A percentile compares a stretch with the other conserved stretches of the same genome.
Evolutionary conservation across 2,329 filamentous ascomycete species (phyloP).

Genomic region (Plenodomus biglobosus): DNA sequence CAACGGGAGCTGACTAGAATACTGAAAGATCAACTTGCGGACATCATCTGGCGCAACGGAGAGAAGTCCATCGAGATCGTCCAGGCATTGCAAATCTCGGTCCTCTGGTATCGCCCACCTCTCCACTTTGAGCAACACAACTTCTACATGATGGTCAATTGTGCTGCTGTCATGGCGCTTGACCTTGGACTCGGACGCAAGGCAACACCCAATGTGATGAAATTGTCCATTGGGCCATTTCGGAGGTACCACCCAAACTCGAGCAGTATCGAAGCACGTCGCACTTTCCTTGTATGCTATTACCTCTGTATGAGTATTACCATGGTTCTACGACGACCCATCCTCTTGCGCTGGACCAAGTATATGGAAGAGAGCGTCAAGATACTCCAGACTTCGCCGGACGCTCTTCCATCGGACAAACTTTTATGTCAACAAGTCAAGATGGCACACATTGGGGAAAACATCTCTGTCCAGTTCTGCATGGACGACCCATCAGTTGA

Average conservation of each 20-base stretch:
- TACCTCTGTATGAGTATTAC: constrained; percentile 60
- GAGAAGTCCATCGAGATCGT: constrained; percentile 83
- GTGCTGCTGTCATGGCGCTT: constrained; percentile 78
- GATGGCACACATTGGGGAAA: constrained; percentile 60
- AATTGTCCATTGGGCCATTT: constrained; percentile 38
- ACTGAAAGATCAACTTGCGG: constrained; percentile 71
- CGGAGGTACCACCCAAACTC: constrained; percentile 47
- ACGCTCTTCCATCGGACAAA: constrained; percentile 60
- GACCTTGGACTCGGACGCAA: constrained; percentile 75
- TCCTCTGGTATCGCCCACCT: constrained; percentile 85
- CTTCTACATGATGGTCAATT: constrained; percentile 84
- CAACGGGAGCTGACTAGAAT: constrained; percentile 68
- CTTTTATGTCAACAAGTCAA: constrained; percentile 60
- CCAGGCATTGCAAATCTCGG: constrained; percentile 72
- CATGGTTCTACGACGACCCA: constrained; percentile 60
- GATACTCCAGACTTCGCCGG: constrained; percentile 57
- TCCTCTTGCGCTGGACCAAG: constrained; percentile 62
- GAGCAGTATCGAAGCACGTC: constrained; percentile 58
- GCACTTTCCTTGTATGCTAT: constrained; percentile 64
- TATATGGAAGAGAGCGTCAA: constrained; percentile 66
- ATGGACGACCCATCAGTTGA: constrained; percentile 57
- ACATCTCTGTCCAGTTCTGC: constrained; percentile 58
- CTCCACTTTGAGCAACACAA: constrained; percentile 83
- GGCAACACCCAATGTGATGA: constrained; percentile 48
- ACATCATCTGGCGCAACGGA: constrained; percentile 71